These are phyloP conservation scores for Verticillium nubilum DNA, from an alignment of 2,329 filamentous ascomycete genomes.

Conservation along the genomic window DNA sequence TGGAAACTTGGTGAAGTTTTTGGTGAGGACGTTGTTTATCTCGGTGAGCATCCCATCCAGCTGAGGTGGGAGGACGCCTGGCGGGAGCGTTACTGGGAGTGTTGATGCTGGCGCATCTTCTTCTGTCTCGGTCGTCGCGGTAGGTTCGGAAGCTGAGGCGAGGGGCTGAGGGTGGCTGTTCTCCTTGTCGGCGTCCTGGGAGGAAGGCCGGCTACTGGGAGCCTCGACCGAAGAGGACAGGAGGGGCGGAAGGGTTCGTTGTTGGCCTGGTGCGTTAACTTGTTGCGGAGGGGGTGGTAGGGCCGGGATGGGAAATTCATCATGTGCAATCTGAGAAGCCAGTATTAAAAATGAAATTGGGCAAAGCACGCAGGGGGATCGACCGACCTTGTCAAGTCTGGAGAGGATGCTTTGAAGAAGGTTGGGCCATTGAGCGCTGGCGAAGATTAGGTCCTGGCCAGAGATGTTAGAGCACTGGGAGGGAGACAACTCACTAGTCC, in stretches of 20 bases:
- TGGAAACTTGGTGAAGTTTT: slow-evolving; percentile 66
- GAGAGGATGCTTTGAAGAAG: slow-evolving; percentile 61
- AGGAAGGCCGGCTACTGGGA: slow-evolving; percentile 26
- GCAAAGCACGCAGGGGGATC: slow-evolving; percentile 32
- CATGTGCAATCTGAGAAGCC: slow-evolving; percentile 59
- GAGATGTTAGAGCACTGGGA: background rate
- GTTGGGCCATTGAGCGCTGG: slow-evolving; percentile 63
- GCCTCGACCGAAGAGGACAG: slow-evolving; percentile 35
- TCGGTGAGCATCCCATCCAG: slow-evolving; percentile 57
- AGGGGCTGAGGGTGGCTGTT: slow-evolving; percentile 45
- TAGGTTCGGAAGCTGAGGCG: slow-evolving; percentile 29
- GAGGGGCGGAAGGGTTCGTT: slow-evolving; percentile 33
- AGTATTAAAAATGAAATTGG: slow-evolving; percentile 3
- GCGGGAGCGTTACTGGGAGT: slow-evolving; percentile 22
- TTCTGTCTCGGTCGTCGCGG: slow-evolving; percentile 27
- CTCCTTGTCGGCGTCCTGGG: slow-evolving; percentile 63
- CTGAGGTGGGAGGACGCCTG: slow-evolving; percentile 55
- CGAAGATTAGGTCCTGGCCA: slow-evolving; percentile 9
- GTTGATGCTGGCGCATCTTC: slow-evolving; percentile 8
- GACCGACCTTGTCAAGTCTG: slow-evolving; percentile 58
- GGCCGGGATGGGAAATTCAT: slow-evolving; percentile 69
- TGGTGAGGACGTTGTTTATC: slow-evolving; percentile 53
- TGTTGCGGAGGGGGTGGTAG: slow-evolving; percentile 40
- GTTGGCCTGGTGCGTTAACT: slow-evolving; percentile 30
- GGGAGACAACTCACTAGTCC: slow-evolving; percentile 43